phyloP scores from a whole-genome alignment of 2,329 filamentous ascomycete species.

The Aureobasidium sp. region DNA sequence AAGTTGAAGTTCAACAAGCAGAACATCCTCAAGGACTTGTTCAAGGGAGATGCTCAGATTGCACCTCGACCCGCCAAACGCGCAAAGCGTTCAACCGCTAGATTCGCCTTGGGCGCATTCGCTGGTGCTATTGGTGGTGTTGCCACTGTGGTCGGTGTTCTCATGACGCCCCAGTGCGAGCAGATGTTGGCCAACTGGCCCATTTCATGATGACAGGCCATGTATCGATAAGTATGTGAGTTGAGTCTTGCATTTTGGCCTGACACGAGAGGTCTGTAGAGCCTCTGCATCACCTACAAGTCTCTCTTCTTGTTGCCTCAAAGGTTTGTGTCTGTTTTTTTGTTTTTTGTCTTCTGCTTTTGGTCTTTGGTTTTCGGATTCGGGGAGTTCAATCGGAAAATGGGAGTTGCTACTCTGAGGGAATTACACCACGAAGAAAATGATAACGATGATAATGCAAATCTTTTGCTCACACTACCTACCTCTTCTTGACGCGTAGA shows the following conservation, averaged over 20 bases:
- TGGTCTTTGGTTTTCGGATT: neutral
- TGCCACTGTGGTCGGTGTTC: neutral
- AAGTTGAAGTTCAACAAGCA: neutral
- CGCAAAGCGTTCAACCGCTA: neutral
- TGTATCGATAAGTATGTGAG: neutral
- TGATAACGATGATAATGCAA: neutral
- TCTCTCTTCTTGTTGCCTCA: neutral
- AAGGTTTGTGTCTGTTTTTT: neutral
- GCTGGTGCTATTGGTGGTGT: constrained; percentile 3
- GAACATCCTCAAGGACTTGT: neutral
- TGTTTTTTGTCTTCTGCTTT: neutral
- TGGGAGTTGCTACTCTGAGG: neutral
- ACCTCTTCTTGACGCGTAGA: neutral
- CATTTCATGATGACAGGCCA: neutral
- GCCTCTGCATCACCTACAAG: neutral
- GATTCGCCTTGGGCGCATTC: neutral
- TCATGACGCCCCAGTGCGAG: constrained; percentile 12
- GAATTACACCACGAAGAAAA: neutral
- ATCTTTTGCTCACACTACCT: neutral
- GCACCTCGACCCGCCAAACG: neutral
- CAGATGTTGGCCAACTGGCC: neutral
- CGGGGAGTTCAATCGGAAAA: neutral
- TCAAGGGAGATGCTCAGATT: neutral
- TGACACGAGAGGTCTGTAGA: neutral
- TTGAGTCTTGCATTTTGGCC: neutral